These are phyloP conservation scores for Aspergillus nidulans DNA, from an alignment of 495 filamentous ascomycete genomes.

Conservation along the genomic window DNA sequence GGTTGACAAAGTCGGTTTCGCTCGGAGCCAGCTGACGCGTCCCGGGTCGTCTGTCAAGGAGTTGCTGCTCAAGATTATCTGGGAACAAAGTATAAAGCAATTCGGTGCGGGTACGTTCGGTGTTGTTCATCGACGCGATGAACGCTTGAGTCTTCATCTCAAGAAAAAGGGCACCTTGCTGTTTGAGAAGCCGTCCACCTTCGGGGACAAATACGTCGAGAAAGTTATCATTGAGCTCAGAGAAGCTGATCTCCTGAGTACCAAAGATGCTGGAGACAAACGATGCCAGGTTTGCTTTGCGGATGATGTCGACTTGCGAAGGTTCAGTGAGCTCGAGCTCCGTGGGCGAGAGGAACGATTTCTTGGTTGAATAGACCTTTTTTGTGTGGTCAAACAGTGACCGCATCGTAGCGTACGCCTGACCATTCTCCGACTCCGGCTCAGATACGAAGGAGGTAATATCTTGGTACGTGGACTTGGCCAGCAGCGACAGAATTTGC, in stretches of 20 bases:
- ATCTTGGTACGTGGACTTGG: conserved; percentile 64
- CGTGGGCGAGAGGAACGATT: conserved; percentile 65
- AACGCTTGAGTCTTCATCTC: conserved; percentile 85
- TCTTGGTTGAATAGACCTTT: conserved; percentile 65
- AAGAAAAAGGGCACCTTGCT: conserved; percentile 67
- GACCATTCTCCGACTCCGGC: conserved; percentile 67
- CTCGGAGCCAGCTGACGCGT: conserved; percentile 59
- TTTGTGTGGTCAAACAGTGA: conserved; percentile 78
- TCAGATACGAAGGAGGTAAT: conserved; percentile 71
- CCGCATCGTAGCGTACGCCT: conserved; percentile 76
- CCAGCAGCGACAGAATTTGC: conserved; percentile 66
- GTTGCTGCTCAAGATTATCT: conserved; percentile 55
- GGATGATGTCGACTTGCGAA: conserved; percentile 68
- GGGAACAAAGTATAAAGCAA: conserved; percentile 74
- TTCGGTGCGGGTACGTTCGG: conserved; percentile 59
- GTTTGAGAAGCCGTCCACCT: conserved; percentile 65
- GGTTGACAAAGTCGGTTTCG: conserved; percentile 70
- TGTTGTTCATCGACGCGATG: conserved; percentile 64
- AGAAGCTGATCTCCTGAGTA: conserved; percentile 74
- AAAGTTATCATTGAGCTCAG: conserved; percentile 79
- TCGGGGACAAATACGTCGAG: conserved; percentile 79
- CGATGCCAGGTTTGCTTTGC: conserved; percentile 82
- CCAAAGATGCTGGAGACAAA: conserved; percentile 81
- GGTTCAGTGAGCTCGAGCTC: conserved; percentile 67
- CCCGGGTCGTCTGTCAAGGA: conserved; percentile 62